Conservation (phyloP, 2,329 filamentous ascomycete genomes). For the Apiospora pterosperma region DNA sequence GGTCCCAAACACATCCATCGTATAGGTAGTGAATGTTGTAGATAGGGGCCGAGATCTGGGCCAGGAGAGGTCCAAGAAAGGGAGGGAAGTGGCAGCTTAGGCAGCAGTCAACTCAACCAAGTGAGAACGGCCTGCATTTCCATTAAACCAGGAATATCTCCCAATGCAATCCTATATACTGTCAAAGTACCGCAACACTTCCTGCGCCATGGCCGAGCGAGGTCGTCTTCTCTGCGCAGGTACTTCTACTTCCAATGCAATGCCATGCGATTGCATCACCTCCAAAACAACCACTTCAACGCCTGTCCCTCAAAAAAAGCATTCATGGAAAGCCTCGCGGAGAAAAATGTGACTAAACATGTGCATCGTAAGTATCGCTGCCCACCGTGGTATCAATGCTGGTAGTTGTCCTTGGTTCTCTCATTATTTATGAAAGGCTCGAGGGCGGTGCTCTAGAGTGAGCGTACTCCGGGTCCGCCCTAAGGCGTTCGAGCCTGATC, state of each 20-base stretch:
- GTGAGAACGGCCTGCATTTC: constrained; percentile 5
- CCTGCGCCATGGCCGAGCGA: neutral
- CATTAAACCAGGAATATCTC: constrained; percentile 6
- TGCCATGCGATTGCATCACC: neutral
- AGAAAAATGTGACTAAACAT: constrained; percentile 2
- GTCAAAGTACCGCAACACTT: neutral
- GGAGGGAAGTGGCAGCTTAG: neutral
- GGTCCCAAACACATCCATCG: neutral
- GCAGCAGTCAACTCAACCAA: neutral
- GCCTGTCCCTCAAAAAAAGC: constrained; percentile 4
- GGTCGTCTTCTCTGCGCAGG: constrained; percentile 7
- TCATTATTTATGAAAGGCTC: neutral
- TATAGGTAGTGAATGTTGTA: neutral
- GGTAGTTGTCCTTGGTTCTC: constrained; percentile 7
- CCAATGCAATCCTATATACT: constrained; percentile 11
- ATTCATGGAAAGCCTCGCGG: constrained; percentile 5
- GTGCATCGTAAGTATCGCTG: constrained; percentile 5
- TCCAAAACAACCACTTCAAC: constrained; percentile 1
- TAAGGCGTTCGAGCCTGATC: constrained; percentile 53
- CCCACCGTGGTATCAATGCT: constrained; percentile 10
- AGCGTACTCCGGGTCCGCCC: constrained; percentile 35
- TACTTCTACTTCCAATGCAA: constrained; percentile 2
- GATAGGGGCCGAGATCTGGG: neutral
- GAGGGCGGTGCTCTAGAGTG: constrained; percentile 10
- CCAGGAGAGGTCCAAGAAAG: too few species aligned